Percentiles rank a stretch among this genome's conserved stretches.
Conservation (phyloP, 1,139 yeast species). For the Pichia terricola region DNA sequence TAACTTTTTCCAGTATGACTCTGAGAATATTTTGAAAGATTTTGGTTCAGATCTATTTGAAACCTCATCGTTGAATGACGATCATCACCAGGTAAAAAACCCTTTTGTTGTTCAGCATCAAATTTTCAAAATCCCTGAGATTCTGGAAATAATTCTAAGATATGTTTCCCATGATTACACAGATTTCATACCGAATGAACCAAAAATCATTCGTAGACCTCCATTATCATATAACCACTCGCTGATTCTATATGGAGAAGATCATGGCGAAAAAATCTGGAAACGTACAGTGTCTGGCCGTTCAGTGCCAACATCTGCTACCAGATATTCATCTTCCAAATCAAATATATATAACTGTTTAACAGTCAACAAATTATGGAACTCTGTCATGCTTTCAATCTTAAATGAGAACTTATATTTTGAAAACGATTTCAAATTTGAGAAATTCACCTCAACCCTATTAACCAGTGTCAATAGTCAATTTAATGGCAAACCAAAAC, state of each 20-base stretch:
- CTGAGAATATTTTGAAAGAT: neutral
- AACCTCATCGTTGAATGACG: neutral
- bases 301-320: neutral
- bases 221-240: slow-evolving; percentile 62
- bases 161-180: slow-evolving; percentile 42
- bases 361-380: slow-evolving; percentile 60
- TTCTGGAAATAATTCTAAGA: slow-evolving; percentile 49
- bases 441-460: slow-evolving; percentile 8
- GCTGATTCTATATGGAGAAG: slow-evolving; percentile 44
- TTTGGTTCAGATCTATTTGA: neutral
- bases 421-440: slow-evolving; percentile 36
- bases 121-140: slow-evolving; percentile 72
- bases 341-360: slow-evolving; percentile 47
- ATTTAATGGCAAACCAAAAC: slow-evolving; percentile 6
- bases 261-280: slow-evolving; percentile 45
- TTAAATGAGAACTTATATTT: slow-evolving; percentile 50
- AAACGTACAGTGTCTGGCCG: slow-evolving; percentile 16
- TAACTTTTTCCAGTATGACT: neutral
- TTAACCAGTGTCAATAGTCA: neutral
- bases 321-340: slow-evolving; percentile 3
- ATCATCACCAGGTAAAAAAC: too few species aligned
- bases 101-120: neutral
- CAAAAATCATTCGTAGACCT: slow-evolving; percentile 48
- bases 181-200: slow-evolving; percentile 48
- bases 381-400: slow-evolving; percentile 43